Evolutionary conservation across 2,329 filamentous ascomycete genomes (phyloP).

Genomic region (Ceratocystis smalleyi): DNA sequence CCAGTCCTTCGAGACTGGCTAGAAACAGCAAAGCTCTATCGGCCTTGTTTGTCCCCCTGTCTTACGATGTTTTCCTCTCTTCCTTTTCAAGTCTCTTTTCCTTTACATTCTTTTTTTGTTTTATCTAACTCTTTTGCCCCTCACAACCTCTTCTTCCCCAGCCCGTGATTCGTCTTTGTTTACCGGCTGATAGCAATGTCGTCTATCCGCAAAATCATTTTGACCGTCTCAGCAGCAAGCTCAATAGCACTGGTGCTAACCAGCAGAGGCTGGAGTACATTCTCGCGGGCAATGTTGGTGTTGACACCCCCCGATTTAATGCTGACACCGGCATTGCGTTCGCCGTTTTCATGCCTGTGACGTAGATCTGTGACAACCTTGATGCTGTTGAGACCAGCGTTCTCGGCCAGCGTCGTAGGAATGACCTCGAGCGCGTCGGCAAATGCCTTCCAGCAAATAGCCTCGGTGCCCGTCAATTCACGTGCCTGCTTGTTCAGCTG

Average conservation of each 20-base stretch:
- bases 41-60: too few species aligned
- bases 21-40: too few species aligned
- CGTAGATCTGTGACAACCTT: constrained; percentile 94
- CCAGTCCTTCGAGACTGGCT: too few species aligned
- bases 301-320: constrained; percentile 97
- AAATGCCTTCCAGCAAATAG: constrained; percentile 98
- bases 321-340: constrained; percentile 91
- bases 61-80: too few species aligned
- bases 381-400: constrained; percentile 94
- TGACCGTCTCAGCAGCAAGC: constrained; percentile 92
- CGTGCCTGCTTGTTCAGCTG: constrained; percentile 69
- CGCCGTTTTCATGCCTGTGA: constrained; percentile 85
- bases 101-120: background rate
- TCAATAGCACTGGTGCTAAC: constrained; percentile 97
- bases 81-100: background rate
- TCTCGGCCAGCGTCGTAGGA: constrained; percentile 90
- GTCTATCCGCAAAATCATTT: constrained; percentile 66
- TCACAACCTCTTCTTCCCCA: background rate
- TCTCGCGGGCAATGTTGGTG: constrained; percentile 91
- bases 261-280: constrained; percentile 85
- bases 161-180: constrained; percentile 14
- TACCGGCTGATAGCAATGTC: constrained; percentile 50
- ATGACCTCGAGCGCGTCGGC: constrained; percentile 96
- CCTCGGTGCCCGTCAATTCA: constrained; percentile 74
- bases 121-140: background rate